Evolutionary conservation across 1,284 basidiomycete genomes (phyloP).

Genomic region (Boletus holoroseus): DNA sequence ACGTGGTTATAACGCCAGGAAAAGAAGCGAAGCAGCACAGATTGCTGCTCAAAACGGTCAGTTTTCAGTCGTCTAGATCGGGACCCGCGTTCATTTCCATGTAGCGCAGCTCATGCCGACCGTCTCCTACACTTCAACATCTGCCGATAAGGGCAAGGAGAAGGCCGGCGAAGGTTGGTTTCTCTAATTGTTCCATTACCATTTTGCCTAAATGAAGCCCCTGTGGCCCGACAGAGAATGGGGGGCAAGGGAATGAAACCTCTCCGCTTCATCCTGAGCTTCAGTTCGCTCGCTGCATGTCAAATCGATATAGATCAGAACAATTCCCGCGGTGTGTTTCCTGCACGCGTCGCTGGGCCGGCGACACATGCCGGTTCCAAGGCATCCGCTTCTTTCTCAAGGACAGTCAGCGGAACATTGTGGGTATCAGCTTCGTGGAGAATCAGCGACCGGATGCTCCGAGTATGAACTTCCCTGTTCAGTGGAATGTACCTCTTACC

Average conservation of each 20-base stretch:
- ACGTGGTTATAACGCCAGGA: conserved; percentile 61
- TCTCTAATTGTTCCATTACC: conserved; percentile 3
- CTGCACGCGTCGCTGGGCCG: conserved; percentile 76
- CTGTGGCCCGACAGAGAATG: conserved; percentile 26
- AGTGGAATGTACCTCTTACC: conserved; percentile 59
- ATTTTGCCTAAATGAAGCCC: conserved; percentile 11
- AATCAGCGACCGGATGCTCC: conserved; percentile 52
- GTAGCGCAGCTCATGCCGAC: conserved; percentile 46
- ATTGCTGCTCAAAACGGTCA: conserved; percentile 54
- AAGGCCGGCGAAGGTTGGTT: conserved; percentile 39
- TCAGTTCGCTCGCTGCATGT: conserved; percentile 75
- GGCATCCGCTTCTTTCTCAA: conserved; percentile 69
- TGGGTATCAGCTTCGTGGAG: conserved; percentile 64
- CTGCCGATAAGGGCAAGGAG: conserved; percentile 42
- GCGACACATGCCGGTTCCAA: conserved; percentile 77
- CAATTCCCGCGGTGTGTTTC: conserved; percentile 72
- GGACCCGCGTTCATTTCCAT: conserved; percentile 21
- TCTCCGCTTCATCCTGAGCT: conserved; percentile 50
- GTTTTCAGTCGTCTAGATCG: conserved; percentile 26
- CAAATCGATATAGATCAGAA: conserved; percentile 63
- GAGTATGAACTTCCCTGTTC: conserved; percentile 57
- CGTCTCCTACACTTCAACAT: conserved; percentile 39
- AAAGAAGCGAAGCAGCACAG: conserved; percentile 60
- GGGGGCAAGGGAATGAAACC: conserved; percentile 19
- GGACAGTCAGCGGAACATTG: conserved; percentile 50